Base-by-base conservation (phyloP, 1,284 basidiomycete species). In the Laetiporus sulphureus region DNA sequence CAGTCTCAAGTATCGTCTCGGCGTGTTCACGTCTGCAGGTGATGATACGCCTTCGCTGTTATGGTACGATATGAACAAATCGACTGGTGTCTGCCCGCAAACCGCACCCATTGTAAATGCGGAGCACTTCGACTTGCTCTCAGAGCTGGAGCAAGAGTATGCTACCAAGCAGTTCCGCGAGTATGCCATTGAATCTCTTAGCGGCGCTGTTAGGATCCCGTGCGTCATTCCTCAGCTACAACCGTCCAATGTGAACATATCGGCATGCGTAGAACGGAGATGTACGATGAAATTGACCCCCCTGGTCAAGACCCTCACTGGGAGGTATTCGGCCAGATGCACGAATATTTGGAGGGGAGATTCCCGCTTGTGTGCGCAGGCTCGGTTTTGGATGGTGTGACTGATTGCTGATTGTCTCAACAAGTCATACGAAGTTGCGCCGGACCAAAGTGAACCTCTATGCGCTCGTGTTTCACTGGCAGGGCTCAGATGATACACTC, bases 381-480 rank as follows among this genome's bases (percentile, higher is more conserved):
- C 25, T 27, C 25, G 16, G 8, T 20, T 50, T 24, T 12, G 23
- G 13, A 13, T 31, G 20, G 6, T n/a, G 18, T 34, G 24, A n/a
- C 24, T 25, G 27, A 29, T 18, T 25, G 15, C 12, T 33, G 27
- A 22, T 18, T 30, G 18, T 13, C n/a, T 22, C 21, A 4, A 32
- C 30, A 35, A 80, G 77, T 2, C 77, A 83, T 52, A 49, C 68
- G 21, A 63, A 61, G n/a, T 62, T 82, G 13, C 59, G 63, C 18
- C 59, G 77, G 47, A 73, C 70, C 2, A 67, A 71, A 40, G 74
- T 87, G 42, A 79, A 82, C 52, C 72, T 73, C 0, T 79, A 79
- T 48, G 84, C 77, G 0, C 61, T 87, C 8, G 65, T 87, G 2
- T 85, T 73, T 51, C 73, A 77, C 27, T 83, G 80, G 74, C 58